Evolutionary conservation across 129 eudicot species (phyloP).

Genomic region (Glebionis coronaria): DNA sequence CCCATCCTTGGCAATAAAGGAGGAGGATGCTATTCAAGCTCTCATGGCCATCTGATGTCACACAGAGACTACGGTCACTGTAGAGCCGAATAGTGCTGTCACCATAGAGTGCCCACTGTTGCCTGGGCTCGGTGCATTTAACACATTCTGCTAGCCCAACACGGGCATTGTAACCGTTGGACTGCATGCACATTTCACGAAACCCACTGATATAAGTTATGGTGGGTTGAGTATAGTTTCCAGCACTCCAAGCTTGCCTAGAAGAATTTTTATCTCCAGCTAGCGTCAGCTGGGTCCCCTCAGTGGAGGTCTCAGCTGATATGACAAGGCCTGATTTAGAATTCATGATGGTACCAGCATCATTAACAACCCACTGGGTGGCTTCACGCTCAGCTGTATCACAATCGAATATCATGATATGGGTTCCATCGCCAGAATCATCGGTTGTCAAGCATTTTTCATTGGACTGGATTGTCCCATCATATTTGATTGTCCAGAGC

Average conservation of each 20-base stretch:
- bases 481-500: conserved; percentile 2
- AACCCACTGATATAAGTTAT: too few species aligned
- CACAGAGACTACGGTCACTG: too few species aligned
- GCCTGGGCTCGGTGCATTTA: background rate
- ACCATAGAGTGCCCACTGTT: too few species aligned
- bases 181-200: background rate
- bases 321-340: background rate
- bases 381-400: background rate
- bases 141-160: background rate
- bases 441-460: background rate
- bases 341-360: conserved; percentile 5
- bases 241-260: too few species aligned
- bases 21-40: background rate
- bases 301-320: too few species aligned
- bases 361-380: background rate
- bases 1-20: background rate
- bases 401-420: background rate
- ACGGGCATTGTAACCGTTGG: conserved; percentile 3
- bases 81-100: too few species aligned
- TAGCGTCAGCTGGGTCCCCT: background rate
- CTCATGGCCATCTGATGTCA: too few species aligned
- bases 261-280: background rate
- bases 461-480: background rate
- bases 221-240: too few species aligned
- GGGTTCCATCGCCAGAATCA: background rate